A percentile compares a stretch with the other conserved stretches of the same genome.
These are phyloP conservation scores for Exophiala spinifera DNA, from an alignment of 2,329 filamentous ascomycete genomes.

Conservation along the genomic window DNA sequence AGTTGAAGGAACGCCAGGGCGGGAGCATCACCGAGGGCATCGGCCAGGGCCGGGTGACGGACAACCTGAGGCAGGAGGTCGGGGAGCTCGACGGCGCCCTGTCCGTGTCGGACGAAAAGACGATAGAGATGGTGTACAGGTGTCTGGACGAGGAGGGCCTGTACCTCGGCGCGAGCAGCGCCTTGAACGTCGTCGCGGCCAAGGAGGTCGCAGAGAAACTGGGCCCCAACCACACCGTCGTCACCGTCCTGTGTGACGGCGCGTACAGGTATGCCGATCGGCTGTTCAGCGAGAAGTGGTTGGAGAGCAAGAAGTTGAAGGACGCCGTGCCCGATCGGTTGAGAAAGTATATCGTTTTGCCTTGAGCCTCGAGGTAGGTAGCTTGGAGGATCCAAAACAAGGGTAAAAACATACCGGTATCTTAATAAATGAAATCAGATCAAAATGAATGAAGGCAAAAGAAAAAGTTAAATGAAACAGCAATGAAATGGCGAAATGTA, in stretches of 20 bases:
- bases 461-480: no score
- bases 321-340: conserved; percentile 78
- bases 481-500: no score
- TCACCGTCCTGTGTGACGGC: conserved; percentile 91
- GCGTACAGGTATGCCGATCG: conserved; percentile 97
- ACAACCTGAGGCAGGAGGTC: conserved; percentile 85
- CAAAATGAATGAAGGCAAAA: no score
- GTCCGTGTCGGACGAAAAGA: conserved; percentile 86
- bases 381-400: no score
- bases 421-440: no score
- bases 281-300: conserved; percentile 87
- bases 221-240: conserved; percentile 83
- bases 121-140: conserved; percentile 94
- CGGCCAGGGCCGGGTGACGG: conserved; percentile 92
- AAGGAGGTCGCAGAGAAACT: conserved; percentile 90
- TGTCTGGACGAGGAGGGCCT: conserved; percentile 94
- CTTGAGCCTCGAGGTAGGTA: no score
- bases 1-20: conserved; percentile 74
- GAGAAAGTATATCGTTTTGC: conserved; percentile 91
- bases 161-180: conserved; percentile 90
- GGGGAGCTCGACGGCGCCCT: conserved; percentile 79
- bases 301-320: conserved; percentile 79
- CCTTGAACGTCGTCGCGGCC: conserved; percentile 91
- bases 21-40: conserved; percentile 97
- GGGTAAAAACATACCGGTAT: no score